A percentile compares a stretch with the other conserved stretches of the same genome.
phyloP scores from a whole-genome alignment of 192 early-diverging fungal species.

The Haplosporangium gracile region DNA sequence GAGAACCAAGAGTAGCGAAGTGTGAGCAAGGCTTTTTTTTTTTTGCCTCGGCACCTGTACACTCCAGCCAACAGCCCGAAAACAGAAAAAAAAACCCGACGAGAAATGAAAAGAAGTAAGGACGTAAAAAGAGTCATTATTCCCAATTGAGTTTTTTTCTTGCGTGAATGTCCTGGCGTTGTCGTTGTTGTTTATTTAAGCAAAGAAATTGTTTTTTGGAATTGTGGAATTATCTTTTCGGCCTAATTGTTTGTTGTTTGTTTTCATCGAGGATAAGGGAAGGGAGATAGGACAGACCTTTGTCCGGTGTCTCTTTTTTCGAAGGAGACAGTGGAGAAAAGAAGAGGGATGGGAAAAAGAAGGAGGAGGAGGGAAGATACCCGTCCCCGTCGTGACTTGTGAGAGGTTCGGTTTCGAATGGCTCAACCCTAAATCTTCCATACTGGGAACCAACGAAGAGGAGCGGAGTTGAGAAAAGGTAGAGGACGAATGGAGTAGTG shows the following conservation, averaged over 20 bases:
- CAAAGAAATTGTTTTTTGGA: not conserved
- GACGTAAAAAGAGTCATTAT: not conserved
- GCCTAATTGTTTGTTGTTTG: not conserved
- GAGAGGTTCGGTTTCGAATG: slow-evolving; percentile 1
- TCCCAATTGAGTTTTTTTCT: not conserved
- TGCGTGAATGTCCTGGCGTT: not conserved
- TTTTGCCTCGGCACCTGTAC: not conserved
- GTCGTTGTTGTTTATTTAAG: not conserved
- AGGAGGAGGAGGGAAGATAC: not conserved
- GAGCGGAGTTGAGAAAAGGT: not conserved
- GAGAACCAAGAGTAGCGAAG: not conserved
- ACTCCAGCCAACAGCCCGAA: not conserved
- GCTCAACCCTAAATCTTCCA: not conserved
- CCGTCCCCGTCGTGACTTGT: not conserved
- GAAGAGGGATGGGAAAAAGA: not conserved
- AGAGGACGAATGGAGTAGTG: not conserved
- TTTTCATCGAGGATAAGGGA: no score
- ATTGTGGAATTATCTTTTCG: not conserved
- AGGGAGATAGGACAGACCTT: not conserved
- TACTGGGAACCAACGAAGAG: slow-evolving; percentile 1
- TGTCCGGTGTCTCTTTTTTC: not conserved
- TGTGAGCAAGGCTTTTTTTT: not conserved
- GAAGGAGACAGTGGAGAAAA: not conserved
- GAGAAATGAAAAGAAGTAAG: not conserved
- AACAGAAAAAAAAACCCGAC: not conserved